Evolutionary conservation across 192 early-diverging fungal genomes (phyloP).

Genomic region (Paraglomus occultum): DNA sequence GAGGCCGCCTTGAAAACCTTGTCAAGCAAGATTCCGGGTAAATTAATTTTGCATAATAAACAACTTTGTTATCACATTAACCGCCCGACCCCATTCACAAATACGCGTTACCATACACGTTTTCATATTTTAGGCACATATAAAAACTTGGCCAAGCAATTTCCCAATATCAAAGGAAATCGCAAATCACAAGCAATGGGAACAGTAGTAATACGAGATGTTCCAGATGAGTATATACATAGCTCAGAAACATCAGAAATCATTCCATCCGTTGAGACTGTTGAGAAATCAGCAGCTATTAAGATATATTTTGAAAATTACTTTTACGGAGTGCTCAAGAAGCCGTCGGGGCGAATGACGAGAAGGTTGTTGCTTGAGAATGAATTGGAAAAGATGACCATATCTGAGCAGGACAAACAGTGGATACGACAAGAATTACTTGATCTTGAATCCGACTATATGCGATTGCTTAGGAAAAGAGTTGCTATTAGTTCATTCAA

Average conservation of each 20-base stretch:
- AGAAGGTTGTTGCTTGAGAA: slow-evolving; percentile 53
- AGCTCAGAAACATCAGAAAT: slow-evolving; percentile 29
- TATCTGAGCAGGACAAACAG: slow-evolving; percentile 52
- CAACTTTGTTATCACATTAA: no score
- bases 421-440: slow-evolving; percentile 52
- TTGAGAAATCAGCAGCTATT: slow-evolving; percentile 57
- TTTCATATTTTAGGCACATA: slow-evolving; percentile 20
- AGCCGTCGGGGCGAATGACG: slow-evolving; percentile 45
- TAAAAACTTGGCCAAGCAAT: slow-evolving; percentile 37
- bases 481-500: slow-evolving; percentile 54
- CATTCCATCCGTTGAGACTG: slow-evolving; percentile 46
- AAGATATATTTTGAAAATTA: slow-evolving; percentile 64
- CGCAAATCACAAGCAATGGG: slow-evolving; percentile 10
- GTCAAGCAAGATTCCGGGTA: slow-evolving; percentile 45
- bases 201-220: background rate
- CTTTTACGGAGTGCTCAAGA: slow-evolving; percentile 52
- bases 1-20: slow-evolving; percentile 37
- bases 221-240: background rate
- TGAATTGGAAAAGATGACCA: slow-evolving; percentile 44
- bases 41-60: no score
- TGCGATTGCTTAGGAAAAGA: slow-evolving; percentile 46
- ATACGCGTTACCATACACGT: slow-evolving; percentile 29
- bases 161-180: slow-evolving; percentile 34
- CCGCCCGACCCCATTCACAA: slow-evolving; percentile 37
- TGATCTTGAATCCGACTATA: slow-evolving; percentile 49